A percentile compares a stretch with the other conserved stretches of the same genome.
These are phyloP conservation scores for Ceriops tagal DNA, from an alignment of 345 rosid species.

Conservation along the genomic window DNA sequence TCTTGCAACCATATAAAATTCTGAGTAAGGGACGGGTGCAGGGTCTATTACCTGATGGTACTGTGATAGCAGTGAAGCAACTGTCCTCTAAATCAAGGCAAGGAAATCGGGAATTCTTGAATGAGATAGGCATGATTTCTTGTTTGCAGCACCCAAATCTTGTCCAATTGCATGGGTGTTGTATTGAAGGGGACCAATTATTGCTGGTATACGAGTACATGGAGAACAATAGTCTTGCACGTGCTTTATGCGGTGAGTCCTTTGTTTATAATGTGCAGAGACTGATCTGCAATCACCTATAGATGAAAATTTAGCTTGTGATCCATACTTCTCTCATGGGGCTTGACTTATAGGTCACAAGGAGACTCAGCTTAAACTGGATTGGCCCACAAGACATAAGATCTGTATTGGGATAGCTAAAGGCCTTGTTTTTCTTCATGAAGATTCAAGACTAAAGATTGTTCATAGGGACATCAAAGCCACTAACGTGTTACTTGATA, in stretches of 20 bases:
- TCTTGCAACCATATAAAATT: background rate
- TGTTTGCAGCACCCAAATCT: slow-evolving; percentile 59
- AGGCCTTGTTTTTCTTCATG: slow-evolving; percentile 37
- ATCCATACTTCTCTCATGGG: background rate
- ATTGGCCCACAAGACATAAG: slow-evolving; percentile 29
- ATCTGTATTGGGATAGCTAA: slow-evolving; percentile 34
- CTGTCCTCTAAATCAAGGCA: slow-evolving; percentile 54
- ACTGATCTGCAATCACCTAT: background rate
- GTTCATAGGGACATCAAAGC: slow-evolving; percentile 38
- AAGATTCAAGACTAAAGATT: slow-evolving; percentile 33
- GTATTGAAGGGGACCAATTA: slow-evolving; percentile 52
- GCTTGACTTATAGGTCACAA: slow-evolving; percentile 13
- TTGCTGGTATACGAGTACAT: slow-evolving; percentile 55
- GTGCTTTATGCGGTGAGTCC: slow-evolving; percentile 43
- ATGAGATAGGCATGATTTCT: slow-evolving; percentile 59
- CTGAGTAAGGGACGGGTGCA: slow-evolving; percentile 17
- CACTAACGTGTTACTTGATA: slow-evolving; percentile 31
- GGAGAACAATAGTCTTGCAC: slow-evolving; percentile 52
- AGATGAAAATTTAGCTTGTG: background rate
- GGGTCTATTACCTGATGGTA: slow-evolving; percentile 51
- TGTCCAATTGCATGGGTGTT: slow-evolving; percentile 52
- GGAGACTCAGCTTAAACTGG: slow-evolving; percentile 17
- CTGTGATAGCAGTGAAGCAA: slow-evolving; percentile 49
- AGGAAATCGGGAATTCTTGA: slow-evolving; percentile 56
- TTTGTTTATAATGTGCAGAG: background rate